A percentile compares a stretch with the other conserved stretches of the same genome.
phyloP scores from a whole-genome alignment of 352 stramenopile species.

The Pythium sukuiense region DNA sequence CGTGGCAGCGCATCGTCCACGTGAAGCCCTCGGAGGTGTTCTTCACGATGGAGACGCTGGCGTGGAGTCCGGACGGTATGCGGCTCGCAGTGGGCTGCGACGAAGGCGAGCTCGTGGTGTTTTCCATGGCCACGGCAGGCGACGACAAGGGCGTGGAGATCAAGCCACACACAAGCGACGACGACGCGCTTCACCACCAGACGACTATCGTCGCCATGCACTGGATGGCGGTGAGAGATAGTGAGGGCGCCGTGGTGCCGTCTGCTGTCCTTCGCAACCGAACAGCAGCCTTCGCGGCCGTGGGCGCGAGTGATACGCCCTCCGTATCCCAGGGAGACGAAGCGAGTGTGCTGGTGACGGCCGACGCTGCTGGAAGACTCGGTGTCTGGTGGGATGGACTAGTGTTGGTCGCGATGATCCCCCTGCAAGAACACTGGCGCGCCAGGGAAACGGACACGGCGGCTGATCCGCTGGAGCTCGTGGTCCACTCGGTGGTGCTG shows the following conservation, averaged over 20 bases:
- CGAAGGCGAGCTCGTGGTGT: slow-evolving; percentile 67
- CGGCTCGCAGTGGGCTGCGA: slow-evolving; percentile 67
- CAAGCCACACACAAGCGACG: slow-evolving; percentile 16
- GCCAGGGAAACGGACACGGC: not conserved
- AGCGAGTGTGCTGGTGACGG: slow-evolving; percentile 43
- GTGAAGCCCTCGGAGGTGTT: slow-evolving; percentile 59
- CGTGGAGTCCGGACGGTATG: slow-evolving; percentile 67
- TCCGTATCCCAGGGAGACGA: not conserved
- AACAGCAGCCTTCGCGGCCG: not conserved
- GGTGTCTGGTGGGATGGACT: slow-evolving; percentile 65
- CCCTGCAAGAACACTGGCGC: slow-evolving; percentile 29
- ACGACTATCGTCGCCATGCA: slow-evolving; percentile 57
- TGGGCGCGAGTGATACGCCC: not conserved
- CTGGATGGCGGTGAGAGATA: slow-evolving; percentile 30
- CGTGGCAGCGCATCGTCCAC: slow-evolving; percentile 75
- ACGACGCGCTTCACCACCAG: slow-evolving; percentile 42
- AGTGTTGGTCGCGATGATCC: slow-evolving; percentile 47
- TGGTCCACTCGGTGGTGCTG: slow-evolving; percentile 12
- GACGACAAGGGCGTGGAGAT: slow-evolving; percentile 25
- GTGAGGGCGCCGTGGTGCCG: not conserved
- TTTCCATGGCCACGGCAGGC: slow-evolving; percentile 54
- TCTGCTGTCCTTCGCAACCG: slow-evolving; percentile 9
- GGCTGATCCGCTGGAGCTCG: not conserved
- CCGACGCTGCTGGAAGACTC: slow-evolving; percentile 39
- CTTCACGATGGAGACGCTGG: slow-evolving; percentile 53